Evolutionary conservation across 495 filamentous ascomycete species (phyloP).

Genomic region (Aspergillus hancockii): DNA sequence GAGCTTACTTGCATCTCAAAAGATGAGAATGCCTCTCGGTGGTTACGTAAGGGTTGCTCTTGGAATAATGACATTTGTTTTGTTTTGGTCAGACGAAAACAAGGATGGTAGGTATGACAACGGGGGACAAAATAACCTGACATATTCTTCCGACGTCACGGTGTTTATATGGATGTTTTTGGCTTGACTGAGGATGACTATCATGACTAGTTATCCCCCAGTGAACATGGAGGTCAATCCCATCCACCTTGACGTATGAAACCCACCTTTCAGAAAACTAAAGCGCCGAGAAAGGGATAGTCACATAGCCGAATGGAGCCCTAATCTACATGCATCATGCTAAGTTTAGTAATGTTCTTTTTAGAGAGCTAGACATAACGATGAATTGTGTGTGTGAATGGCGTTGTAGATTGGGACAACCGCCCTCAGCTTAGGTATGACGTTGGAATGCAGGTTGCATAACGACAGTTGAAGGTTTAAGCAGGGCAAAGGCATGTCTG

Average conservation of each 20-base stretch:
- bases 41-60: background rate
- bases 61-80: background rate
- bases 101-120: slow-evolving; percentile 1
- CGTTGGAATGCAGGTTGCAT: background rate
- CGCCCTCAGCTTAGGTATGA: background rate
- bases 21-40: background rate
- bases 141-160: background rate
- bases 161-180: background rate
- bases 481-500: background rate
- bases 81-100: background rate
- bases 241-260: background rate
- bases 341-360: background rate
- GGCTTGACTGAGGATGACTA: background rate
- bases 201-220: background rate
- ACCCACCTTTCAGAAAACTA: background rate
- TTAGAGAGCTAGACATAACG: background rate
- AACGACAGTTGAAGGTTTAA: background rate
- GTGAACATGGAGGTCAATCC: background rate
- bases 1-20: background rate
- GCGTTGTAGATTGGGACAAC: background rate
- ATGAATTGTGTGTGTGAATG: background rate
- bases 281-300: background rate
- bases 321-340: background rate
- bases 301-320: background rate
- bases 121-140: background rate